Evolutionary conservation across 2,329 filamentous ascomycete species (phyloP), one percentile per base, ranked within the genome.

Genomic region (Salinomyces thailandicus): DNA sequence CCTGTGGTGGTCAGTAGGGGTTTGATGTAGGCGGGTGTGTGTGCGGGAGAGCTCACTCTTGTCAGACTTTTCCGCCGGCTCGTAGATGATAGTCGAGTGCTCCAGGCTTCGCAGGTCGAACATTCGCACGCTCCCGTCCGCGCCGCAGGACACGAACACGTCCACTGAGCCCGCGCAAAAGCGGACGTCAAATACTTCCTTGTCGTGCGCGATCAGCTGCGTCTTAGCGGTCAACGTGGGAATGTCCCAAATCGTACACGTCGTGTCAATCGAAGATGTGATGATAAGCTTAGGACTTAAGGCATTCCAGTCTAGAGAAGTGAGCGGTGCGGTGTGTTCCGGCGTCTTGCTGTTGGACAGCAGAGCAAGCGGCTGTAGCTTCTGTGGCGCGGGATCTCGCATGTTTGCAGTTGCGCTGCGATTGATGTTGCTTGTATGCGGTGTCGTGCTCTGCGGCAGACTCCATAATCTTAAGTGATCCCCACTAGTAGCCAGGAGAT

Each of bases 191-290:
- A 94, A 98, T 5, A 98, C 91, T 62, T 98, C 91, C 62, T 96
- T 96, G 64, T 98, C 91, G 60, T 98, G 91, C 14, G 91, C 91
- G 62, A 98, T 98, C 31, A 98, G 69, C 60, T 98, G 91, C 2
- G 91, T 98, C 65, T 98, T 98, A 35, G 91, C 91, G 1, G 91
- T 98, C 44, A 98, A 69, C 1, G 91, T 95, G 3, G 91, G 91
- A 38, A 98, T 98, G 59, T 98, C 91, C 91, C 91, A 98, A 48
- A 98, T 98, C 4, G 91, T 98, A 64, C 91, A 98, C 5, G 91
- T 98, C 1, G 91, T 98, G 57, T 98, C 91, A 54, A 98, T 98
- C 59, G 87, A 96, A 3, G 87, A 95, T 1, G 91, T 98, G 54
- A 98, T 98, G 56, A 98, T 98, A 36, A 98, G 69, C 59, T 89